phyloP scores from a whole-genome alignment of 352 stramenopile species.

The Pythium monospermum region DNA sequence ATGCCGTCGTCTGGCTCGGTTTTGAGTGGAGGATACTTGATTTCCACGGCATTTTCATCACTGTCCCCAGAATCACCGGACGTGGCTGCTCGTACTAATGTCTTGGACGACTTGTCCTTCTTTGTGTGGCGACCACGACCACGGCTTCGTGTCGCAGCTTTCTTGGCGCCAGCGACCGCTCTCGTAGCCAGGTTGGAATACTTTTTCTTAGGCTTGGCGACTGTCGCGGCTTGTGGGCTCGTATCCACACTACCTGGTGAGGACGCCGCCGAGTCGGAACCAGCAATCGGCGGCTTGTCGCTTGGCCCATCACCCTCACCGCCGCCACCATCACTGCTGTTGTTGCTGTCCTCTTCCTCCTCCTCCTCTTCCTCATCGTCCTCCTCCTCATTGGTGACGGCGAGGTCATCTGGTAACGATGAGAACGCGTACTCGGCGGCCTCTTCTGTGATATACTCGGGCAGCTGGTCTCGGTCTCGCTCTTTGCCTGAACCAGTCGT shows the following conservation, averaged over 20 bases:
- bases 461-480: slow-evolving; percentile 14
- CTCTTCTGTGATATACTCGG: slow-evolving; percentile 45
- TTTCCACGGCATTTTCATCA: slow-evolving; percentile 12
- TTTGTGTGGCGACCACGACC: background rate
- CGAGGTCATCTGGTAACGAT: slow-evolving; percentile 39
- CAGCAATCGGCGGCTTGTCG: too few relatives aligned
- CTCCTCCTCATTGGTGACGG: slow-evolving; percentile 28
- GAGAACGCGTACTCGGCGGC: slow-evolving; percentile 42
- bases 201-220: slow-evolving; percentile 29
- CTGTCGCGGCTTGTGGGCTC: slow-evolving; percentile 11
- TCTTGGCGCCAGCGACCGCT: slow-evolving; percentile 42
- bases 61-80: slow-evolving; percentile 18
- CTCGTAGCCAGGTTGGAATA: slow-evolving; percentile 55
- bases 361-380: background rate
- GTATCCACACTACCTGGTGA: slow-evolving; percentile 17
- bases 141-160: slow-evolving; percentile 27
- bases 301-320: too few relatives aligned
- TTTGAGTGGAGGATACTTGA: slow-evolving; percentile 70
- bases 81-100: too few relatives aligned
- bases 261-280: background rate
- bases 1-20: slow-evolving; percentile 51
- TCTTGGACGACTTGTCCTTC: slow-evolving; percentile 39
- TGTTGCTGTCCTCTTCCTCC: slow-evolving; percentile 39
- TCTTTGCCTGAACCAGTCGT: too few relatives aligned
- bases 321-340: slow-evolving; percentile 3